Conservation (phyloP, 2,329 filamentous ascomycete species). For the Neocucurbitaria cava region DNA sequence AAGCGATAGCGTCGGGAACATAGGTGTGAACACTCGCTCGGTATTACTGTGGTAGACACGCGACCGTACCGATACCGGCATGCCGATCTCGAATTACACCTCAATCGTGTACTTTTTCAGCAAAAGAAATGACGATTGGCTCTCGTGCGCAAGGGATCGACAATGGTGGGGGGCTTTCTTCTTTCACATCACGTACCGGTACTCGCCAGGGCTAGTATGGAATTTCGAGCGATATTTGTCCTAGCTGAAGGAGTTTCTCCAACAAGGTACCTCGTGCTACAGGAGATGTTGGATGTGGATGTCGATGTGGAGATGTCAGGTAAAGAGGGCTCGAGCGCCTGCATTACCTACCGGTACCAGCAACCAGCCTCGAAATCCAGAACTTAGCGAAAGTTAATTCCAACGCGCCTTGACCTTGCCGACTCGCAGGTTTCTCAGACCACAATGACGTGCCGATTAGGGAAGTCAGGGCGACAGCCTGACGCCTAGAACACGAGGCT, state of each 20-base stretch:
- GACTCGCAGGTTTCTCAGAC: too few relatives aligned
- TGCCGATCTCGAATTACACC: neutral
- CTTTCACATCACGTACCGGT: too few relatives aligned
- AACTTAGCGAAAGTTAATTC: neutral
- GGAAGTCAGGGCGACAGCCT: neutral
- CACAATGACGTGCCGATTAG: neutral
- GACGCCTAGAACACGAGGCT: too few relatives aligned
- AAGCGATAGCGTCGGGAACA: too few relatives aligned
- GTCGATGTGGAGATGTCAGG: too few relatives aligned
- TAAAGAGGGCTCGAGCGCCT: neutral
- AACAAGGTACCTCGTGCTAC: too few relatives aligned
- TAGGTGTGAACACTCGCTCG: neutral
- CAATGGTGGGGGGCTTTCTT: neutral
- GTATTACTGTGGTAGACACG: neutral
- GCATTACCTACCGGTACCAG: too few relatives aligned
- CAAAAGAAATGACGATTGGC: neutral
- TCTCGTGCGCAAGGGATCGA: neutral
- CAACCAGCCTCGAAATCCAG: too few relatives aligned
- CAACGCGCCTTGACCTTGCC: too few relatives aligned
- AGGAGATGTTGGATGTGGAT: too few relatives aligned
- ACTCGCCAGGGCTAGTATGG: neutral
- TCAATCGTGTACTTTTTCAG: neutral
- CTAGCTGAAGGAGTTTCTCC: neutral
- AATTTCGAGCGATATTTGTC: neutral
- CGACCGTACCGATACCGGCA: neutral